Evolutionary conservation across 2,329 filamentous ascomycete species (phyloP).

Genomic region (Sphaerulina musiva): DNA sequence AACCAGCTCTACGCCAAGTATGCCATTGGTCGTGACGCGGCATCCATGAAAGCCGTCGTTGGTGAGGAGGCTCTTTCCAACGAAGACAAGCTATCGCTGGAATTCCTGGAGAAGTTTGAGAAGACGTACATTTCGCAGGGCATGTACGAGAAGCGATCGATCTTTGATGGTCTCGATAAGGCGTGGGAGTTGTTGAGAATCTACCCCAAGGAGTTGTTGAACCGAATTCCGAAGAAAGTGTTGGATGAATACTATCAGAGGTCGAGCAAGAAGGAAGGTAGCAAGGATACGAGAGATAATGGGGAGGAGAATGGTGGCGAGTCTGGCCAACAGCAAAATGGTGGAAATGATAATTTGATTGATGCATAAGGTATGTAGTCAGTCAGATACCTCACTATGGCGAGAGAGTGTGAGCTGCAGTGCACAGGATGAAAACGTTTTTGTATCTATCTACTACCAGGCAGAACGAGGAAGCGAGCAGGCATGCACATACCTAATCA

Average conservation of each 20-base stretch:
- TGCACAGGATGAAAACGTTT: neutral
- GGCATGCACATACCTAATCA: neutral
- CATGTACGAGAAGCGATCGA: constrained; percentile 82
- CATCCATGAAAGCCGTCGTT: constrained; percentile 98
- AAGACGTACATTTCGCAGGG: constrained; percentile 88
- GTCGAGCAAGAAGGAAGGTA: constrained; percentile 39
- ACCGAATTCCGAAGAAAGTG: constrained; percentile 60
- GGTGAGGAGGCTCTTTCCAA: constrained; percentile 93
- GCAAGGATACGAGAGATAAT: constrained; percentile 36
- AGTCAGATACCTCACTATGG: too few relatives aligned
- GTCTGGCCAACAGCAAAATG: constrained; percentile 24
- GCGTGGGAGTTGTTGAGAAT: constrained; percentile 95
- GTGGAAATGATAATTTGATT: constrained; percentile 26
- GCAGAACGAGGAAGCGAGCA: neutral
- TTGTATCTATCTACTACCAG: neutral
- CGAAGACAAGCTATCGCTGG: constrained; percentile 94
- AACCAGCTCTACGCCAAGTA: constrained; percentile 99
- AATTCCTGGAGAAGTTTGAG: constrained; percentile 98
- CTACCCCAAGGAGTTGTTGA: constrained; percentile 95
- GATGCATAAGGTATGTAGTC: constrained; percentile 15
- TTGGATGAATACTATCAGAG: constrained; percentile 48
- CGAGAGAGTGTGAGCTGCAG: neutral
- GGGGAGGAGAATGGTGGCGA: constrained; percentile 7
- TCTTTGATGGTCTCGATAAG: constrained; percentile 89
- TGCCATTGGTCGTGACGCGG: constrained; percentile 95